Conservation (phyloP, 2,329 filamentous ascomycete genomes). For the Eutypa lata region DNA sequence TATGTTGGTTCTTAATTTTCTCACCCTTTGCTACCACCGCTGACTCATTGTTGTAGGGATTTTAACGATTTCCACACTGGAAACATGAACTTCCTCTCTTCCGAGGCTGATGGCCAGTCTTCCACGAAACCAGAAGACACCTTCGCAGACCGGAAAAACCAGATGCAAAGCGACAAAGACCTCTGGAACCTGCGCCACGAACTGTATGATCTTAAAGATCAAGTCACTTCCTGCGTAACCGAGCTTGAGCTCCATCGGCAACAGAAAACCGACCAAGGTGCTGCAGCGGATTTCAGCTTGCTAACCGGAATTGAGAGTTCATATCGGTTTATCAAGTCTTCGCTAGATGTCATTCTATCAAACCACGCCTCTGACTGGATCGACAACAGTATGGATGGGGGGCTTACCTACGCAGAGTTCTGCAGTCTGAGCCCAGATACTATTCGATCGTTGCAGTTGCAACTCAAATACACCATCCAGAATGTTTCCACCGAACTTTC, state of each 20-base stretch:
- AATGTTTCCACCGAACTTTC: constrained; percentile 9
- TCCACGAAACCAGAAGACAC: neutral
- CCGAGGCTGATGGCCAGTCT: neutral
- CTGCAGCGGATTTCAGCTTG: constrained; percentile 1
- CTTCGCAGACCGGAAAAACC: neutral
- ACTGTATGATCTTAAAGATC: constrained; percentile 21
- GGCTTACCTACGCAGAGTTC: constrained; percentile 19
- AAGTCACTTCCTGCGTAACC: constrained; percentile 14
- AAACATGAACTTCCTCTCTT: neutral
- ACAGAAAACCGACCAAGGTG: neutral
- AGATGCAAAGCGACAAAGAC: constrained; percentile 1
- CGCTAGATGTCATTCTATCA: constrained; percentile 16
- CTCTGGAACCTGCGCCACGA: constrained; percentile 15
- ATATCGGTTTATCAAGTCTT: constrained; percentile 12
- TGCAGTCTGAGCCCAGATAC: constrained; percentile 18
- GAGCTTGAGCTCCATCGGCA: constrained; percentile 7
- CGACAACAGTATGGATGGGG: constrained; percentile 11
- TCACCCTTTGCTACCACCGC: neutral
- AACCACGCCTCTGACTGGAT: constrained; percentile 22
- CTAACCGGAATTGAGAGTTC: constrained; percentile 1
- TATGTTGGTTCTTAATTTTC: constrained; percentile 3
- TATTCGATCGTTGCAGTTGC: constrained; percentile 17
- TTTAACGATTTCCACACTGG: constrained; percentile 16
- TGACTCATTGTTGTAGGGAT: constrained; percentile 12
- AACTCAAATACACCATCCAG: constrained; percentile 18